Percentiles rank a stretch among this genome's conserved stretches.
Conservation (phyloP, 208 protist species). For the Naegleria fowleri region DNA sequence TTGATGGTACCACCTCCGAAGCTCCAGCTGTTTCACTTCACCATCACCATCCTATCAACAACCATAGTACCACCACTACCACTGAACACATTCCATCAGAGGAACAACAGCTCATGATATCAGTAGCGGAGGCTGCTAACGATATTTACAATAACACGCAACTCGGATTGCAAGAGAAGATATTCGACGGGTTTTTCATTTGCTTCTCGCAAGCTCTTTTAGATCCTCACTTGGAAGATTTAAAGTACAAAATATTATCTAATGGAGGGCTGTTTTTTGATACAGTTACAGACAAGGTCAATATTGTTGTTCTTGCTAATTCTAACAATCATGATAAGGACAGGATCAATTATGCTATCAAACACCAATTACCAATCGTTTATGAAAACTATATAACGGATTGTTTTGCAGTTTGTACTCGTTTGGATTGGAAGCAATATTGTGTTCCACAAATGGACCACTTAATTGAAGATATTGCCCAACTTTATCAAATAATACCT, state of each 20-base stretch:
- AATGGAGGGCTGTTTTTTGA: background rate
- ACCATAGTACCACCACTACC: background rate
- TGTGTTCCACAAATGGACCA: background rate
- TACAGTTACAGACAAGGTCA: background rate
- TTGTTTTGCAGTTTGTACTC: background rate
- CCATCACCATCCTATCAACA: background rate
- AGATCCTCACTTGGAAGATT: constrained; percentile 2
- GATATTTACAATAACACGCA: background rate
- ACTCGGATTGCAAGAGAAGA: background rate
- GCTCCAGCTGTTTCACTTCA: background rate
- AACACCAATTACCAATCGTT: background rate
- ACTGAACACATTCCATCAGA: background rate
- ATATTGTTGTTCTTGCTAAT: background rate
- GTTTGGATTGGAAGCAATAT: constrained; percentile 22
- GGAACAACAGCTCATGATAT: background rate
- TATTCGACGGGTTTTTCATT: background rate
- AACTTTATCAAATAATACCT: background rate
- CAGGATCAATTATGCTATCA: background rate
- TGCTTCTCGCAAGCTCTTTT: background rate
- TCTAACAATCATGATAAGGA: background rate
- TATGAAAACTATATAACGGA: background rate
- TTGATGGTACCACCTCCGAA: background rate
- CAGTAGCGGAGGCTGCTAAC: background rate
- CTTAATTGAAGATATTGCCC: background rate
- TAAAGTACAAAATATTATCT: constrained; percentile 1